Percentiles rank a stretch among this genome's conserved stretches.
phyloP scores from a whole-genome alignment of 2,329 filamentous ascomycete species.

The Diaporthe vaccinii region DNA sequence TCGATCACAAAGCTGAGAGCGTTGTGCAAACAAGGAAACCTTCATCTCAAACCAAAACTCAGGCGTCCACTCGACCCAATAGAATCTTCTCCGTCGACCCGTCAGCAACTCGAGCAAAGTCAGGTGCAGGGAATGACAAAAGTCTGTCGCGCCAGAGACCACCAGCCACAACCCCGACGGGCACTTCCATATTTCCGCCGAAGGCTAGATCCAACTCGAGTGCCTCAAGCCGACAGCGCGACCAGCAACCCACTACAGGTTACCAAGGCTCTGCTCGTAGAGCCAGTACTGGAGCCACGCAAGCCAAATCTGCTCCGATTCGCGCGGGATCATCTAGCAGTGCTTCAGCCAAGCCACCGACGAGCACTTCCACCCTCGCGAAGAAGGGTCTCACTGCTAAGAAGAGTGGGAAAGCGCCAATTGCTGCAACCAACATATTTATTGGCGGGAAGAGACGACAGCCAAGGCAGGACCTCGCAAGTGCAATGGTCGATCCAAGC shows the following conservation, averaged over 20 bases:
- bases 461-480: constrained; percentile 52
- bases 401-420: constrained; percentile 47
- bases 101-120: constrained; percentile 47
- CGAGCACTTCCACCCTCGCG: constrained; percentile 2
- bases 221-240: constrained; percentile 14
- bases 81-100: constrained; percentile 55
- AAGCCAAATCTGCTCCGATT: constrained; percentile 34
- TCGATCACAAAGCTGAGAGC: constrained; percentile 25
- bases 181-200: background rate
- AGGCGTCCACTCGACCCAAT: constrained; percentile 13
- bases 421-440: constrained; percentile 60
- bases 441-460: constrained; percentile 56
- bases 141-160: background rate
- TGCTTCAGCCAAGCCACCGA: background rate
- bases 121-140: background rate
- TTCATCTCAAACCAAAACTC: constrained; percentile 11
- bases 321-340: background rate
- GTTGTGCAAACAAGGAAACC: background rate
- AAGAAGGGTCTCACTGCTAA: constrained; percentile 43
- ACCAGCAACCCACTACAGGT: constrained; percentile 44
- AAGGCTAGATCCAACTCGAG: background rate
- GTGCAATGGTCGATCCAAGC: constrained; percentile 56
- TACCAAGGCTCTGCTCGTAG: constrained; percentile 54
- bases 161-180: background rate
- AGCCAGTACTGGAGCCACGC: background rate